Evolutionary conservation across 208 protist genomes (phyloP).

Genomic region (Trypanosoma avium): DNA sequence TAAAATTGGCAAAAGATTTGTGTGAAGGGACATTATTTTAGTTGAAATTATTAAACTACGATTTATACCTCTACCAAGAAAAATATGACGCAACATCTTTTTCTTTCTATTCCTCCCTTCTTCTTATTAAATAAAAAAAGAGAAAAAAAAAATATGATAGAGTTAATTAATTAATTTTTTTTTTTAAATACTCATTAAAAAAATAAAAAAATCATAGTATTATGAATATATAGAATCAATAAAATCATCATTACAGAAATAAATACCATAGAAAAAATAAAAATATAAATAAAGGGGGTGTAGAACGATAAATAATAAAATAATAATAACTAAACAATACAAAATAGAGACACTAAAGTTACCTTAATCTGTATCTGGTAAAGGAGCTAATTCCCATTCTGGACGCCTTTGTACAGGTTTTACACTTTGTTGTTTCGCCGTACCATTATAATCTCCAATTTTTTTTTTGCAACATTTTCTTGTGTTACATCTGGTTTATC

Average conservation of each 20-base stretch:
- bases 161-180: neutral
- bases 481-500: conserved; percentile 83
- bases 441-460: conserved; percentile 90
- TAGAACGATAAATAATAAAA: neutral
- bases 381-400: conserved; percentile 86
- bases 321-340: neutral
- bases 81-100: conserved; percentile 15
- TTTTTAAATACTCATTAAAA: no score
- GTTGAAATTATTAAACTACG: neutral
- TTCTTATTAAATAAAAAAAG: neutral
- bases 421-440: conserved; percentile 74
- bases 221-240: neutral
- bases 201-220: neutral
- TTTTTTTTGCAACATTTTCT: conserved; percentile 86
- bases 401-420: conserved; percentile 76
- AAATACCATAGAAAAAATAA: no score
- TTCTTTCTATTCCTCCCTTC: neutral
- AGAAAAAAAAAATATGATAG: neutral
- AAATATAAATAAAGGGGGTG: no score
- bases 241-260: no score
- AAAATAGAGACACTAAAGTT: neutral
- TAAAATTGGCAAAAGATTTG: neutral
- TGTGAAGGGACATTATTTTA: neutral
- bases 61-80: neutral
- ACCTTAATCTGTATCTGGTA: conserved; percentile 24